phyloP scores from a whole-genome alignment of 305 asterid species.

The Lippia alba region DNA sequence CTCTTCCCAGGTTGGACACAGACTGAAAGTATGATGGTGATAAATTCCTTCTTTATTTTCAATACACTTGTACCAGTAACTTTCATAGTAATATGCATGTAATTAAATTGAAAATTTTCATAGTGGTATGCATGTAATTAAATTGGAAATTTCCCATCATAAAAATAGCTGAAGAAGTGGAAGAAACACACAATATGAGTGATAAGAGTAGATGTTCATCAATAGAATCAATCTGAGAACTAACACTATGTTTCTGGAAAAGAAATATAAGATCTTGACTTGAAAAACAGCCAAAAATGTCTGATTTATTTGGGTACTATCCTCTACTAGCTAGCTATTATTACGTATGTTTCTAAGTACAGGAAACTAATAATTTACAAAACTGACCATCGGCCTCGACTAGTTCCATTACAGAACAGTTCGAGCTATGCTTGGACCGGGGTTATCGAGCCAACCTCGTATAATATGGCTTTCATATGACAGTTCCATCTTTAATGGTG shows the following conservation, averaged over 20 bases:
- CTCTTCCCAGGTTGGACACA: conserved; percentile 24
- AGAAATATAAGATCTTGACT: not conserved
- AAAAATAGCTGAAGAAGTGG: no score
- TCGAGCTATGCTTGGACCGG: not conserved
- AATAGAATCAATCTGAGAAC: not conserved
- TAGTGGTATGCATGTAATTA: conserved; percentile 4
- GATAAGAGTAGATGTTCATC: not conserved
- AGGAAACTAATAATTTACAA: not conserved
- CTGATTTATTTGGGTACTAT: not conserved
- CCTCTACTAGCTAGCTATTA: not conserved
- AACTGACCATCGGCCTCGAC: not conserved
- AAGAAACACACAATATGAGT: not conserved
- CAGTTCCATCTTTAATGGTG: conserved; percentile 77
- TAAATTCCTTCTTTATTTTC: conserved; percentile 5
- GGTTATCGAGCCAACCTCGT: no score
- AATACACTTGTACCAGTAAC: conserved; percentile 3
- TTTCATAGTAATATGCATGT: not conserved
- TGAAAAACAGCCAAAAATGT: not conserved
- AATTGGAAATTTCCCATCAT: not conserved
- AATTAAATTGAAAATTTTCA: not conserved
- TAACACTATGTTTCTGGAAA: not conserved
- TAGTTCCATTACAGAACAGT: not conserved
- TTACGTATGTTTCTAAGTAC: not conserved
- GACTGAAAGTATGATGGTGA: conserved; percentile 8
- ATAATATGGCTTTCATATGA: conserved; percentile 45